Percentiles rank a stretch among this genome's conserved stretches.
phyloP scores from a whole-genome alignment of 164 flowering plant species.

The Piper betle region DNA sequence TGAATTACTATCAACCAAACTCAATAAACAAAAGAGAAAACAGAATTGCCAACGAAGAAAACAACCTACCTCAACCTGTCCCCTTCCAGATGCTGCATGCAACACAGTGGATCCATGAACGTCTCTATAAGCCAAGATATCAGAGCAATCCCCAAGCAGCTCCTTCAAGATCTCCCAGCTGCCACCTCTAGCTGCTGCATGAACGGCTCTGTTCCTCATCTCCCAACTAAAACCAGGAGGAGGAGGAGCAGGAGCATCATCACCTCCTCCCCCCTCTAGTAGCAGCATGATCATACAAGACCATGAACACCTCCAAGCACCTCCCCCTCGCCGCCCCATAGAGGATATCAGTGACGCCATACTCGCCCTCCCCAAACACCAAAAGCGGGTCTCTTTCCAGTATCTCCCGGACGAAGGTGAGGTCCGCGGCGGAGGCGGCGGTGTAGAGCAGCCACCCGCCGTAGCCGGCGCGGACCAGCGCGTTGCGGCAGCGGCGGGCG shows the following conservation, averaged over 20 bases:
- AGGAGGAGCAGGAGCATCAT: conserved; percentile 15
- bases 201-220: conserved; percentile 66
- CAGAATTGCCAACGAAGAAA: no score
- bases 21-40: no score
- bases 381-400: conserved; percentile 48
- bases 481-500: conserved; percentile 22
- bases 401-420: conserved; percentile 47
- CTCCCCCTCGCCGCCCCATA: conserved; percentile 84
- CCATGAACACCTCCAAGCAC: conserved; percentile 56
- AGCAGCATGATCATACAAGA: conserved; percentile 37
- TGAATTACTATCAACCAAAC: no score
- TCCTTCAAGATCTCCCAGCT: conserved; percentile 60
- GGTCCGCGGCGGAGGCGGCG: conserved; percentile 90
- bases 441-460: conserved; percentile 98
- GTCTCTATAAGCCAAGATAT: conserved; percentile 54
- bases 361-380: conserved; percentile 91
- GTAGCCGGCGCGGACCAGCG: conserved; percentile 69
- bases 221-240: conserved; percentile 38
- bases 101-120: conserved; percentile 57
- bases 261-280: conserved; percentile 15
- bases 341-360: conserved; percentile 71
- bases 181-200: conserved; percentile 90
- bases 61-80: conserved; percentile 67
- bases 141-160: conserved; percentile 35
- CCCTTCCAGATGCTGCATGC: conserved; percentile 81